Evolutionary conservation across 768 basidiomycete genomes (phyloP).

Genomic region (Rhodocollybia butyracea): DNA sequence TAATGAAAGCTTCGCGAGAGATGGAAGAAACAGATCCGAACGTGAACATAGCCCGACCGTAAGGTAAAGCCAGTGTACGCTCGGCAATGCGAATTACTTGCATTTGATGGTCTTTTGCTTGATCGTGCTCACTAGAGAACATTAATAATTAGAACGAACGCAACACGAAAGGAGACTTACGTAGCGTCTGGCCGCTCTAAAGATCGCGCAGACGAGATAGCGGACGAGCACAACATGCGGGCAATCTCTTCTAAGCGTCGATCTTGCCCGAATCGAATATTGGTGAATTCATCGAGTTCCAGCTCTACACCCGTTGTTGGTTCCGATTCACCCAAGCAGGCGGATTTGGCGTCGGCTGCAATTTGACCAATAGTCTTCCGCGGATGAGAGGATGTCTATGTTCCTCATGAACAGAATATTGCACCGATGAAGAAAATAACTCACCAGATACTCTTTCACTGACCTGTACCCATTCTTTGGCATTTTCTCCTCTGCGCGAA

Average conservation of each 20-base stretch:
- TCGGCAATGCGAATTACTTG: slow-evolving; percentile 80
- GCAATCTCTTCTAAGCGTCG: slow-evolving; percentile 88
- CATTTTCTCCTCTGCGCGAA: slow-evolving; percentile 40
- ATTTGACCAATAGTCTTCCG: slow-evolving; percentile 52
- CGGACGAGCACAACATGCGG: slow-evolving; percentile 83
- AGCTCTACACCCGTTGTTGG: slow-evolving; percentile 70
- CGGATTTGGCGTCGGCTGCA: slow-evolving; percentile 44
- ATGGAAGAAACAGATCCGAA: slow-evolving; percentile 79
- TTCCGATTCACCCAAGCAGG: slow-evolving; percentile 53
- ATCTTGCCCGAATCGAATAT: slow-evolving; percentile 88
- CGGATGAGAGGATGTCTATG: slow-evolving; percentile 47
- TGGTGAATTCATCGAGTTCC: slow-evolving; percentile 68
- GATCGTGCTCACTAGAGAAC: slow-evolving; percentile 73
- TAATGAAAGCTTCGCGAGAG: slow-evolving; percentile 72
- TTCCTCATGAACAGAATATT: slow-evolving; percentile 8
- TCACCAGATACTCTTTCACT: slow-evolving; percentile 56
- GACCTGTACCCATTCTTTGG: slow-evolving; percentile 51
- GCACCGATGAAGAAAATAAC: slow-evolving; percentile 14
- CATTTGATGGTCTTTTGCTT: slow-evolving; percentile 79
- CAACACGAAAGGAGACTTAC: slow-evolving; percentile 35
- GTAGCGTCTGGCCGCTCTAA: slow-evolving; percentile 67
- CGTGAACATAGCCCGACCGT: slow-evolving; percentile 90
- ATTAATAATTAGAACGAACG: no score
- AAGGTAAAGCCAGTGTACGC: slow-evolving; percentile 84
- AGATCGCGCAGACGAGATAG: slow-evolving; percentile 59